These are phyloP conservation scores for Alternaria sp. DNA, from an alignment of 2,329 filamentous ascomycete genomes.

Conservation along the genomic window DNA sequence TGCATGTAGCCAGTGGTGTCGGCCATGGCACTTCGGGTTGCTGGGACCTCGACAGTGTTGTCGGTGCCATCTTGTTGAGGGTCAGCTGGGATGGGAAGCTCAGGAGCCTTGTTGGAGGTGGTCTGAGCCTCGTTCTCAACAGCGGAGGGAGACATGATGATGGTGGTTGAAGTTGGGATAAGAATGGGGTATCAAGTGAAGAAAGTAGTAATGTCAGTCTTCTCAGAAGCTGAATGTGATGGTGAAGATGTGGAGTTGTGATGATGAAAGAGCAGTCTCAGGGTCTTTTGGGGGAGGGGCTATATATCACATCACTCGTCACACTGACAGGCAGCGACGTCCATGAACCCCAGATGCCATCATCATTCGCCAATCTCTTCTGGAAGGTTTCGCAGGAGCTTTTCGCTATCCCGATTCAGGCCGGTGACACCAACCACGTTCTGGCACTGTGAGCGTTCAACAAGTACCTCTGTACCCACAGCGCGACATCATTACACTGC, in stretches of 20 bases:
- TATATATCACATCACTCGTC: slow-evolving; percentile 32
- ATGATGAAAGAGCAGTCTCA: slow-evolving; percentile 11
- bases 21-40: slow-evolving; percentile 70
- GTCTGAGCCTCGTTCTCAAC: slow-evolving; percentile 59
- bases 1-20: slow-evolving; percentile 76
- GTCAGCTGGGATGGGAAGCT: slow-evolving; percentile 42
- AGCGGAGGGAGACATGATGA: slow-evolving; percentile 56
- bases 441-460: slow-evolving; percentile 22
- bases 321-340: background rate
- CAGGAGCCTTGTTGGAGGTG: slow-evolving; percentile 38
- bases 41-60: slow-evolving; percentile 71
- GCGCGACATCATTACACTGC: slow-evolving; percentile 34
- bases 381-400: slow-evolving; percentile 20
- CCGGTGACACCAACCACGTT: slow-evolving; percentile 21
- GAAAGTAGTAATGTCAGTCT: slow-evolving; percentile 5
- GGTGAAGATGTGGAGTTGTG: slow-evolving; percentile 11
- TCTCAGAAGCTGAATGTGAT: slow-evolving; percentile 9
- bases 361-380: slow-evolving; percentile 25
- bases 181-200: slow-evolving; percentile 9
- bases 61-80: slow-evolving; percentile 42
- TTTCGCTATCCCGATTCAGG: slow-evolving; percentile 29
- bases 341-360: slow-evolving; percentile 25
- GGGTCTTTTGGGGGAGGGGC: slow-evolving; percentile 28
- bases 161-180: slow-evolving; percentile 7
- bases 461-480: slow-evolving; percentile 39